phyloP scores from a whole-genome alignment of 495 filamentous ascomycete genomes.

The Gamarada debralockiae region DNA sequence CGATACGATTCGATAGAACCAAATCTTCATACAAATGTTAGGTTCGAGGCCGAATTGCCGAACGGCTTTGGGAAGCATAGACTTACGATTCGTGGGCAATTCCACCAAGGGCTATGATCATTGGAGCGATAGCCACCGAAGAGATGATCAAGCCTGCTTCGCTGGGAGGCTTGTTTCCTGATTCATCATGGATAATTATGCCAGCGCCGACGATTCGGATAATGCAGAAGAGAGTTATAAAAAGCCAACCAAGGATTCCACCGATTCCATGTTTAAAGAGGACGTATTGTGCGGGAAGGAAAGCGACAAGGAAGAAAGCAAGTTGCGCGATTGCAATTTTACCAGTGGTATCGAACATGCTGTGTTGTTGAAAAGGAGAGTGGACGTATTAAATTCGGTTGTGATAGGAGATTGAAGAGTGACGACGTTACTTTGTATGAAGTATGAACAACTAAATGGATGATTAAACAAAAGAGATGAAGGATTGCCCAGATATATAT shows the following conservation, averaged over 20 bases:
- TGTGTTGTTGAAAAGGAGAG: background rate
- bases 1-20: background rate
- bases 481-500: background rate
- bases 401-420: no score
- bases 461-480: no score
- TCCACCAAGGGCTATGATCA: slow-evolving; percentile 2
- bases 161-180: background rate
- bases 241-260: slow-evolving; percentile 1
- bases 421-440: background rate
- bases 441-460: no score
- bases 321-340: slow-evolving; percentile 1
- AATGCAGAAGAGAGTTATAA: background rate
- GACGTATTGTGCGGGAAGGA: background rate
- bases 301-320: background rate
- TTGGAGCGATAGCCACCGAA: background rate
- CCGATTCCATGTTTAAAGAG: background rate
- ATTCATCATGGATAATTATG: slow-evolving; percentile 1
- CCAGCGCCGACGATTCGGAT: slow-evolving; percentile 1
- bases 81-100: slow-evolving; percentile 1
- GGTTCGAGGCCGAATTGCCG: background rate
- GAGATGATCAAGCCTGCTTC: slow-evolving; percentile 1
- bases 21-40: background rate
- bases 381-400: no score
- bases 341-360: slow-evolving; percentile 6
- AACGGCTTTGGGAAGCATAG: background rate